Base-by-base conservation (phyloP, 768 basidiomycete genomes). In the Phanerodontia chrysosporium region DNA sequence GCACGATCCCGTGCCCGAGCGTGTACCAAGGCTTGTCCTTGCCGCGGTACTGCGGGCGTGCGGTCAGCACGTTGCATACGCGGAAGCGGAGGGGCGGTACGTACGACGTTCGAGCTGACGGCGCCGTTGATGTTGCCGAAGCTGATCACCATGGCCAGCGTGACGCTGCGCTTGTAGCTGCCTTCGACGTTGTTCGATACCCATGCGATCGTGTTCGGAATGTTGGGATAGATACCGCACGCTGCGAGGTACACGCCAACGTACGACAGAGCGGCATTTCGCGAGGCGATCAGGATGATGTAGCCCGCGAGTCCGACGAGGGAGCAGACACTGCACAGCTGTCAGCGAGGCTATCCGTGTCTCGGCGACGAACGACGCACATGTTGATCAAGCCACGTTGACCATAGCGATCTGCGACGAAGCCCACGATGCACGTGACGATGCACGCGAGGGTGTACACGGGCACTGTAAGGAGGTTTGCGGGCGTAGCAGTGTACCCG, bases 391-490 rank as follows among this genome's bases (percentile, higher is more conserved):
- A 74, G 1, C 85, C 87, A 59, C 90, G 75, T 44, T 76, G 75
- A 18, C 84, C 82, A 59, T 78, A 76, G 51, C 80, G 75, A 67
- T 91, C 89, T 1, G 87, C 87, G 9, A 76, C 49, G 68, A 77
- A 87, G 6, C 87, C 88, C 30, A 89, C 83, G 0, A 71, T 54
- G 65, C 84, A 87, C 3, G 90, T 91, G 39, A 83, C 69, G 24
- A 85, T 73, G 62, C 87, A 85, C 12, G 90, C 90, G 45, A 83
- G 77, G 8, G 77, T 78, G 65, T 91, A 92, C 36, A 90, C 87
- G 0, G 90, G 90, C 3, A 91, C 88, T 3, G 87, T 89, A 55
- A 92, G 70, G 44, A 92, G 75, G 69, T 92, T 91, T 8, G 90
- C 89, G 0, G 78, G 78, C 0, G 88, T 89, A 3, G 87, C 86